Evolutionary conservation across 2,329 filamentous ascomycete species (phyloP), one percentile per base, ranked within the genome.

Genomic region (Capronia coronata): DNA sequence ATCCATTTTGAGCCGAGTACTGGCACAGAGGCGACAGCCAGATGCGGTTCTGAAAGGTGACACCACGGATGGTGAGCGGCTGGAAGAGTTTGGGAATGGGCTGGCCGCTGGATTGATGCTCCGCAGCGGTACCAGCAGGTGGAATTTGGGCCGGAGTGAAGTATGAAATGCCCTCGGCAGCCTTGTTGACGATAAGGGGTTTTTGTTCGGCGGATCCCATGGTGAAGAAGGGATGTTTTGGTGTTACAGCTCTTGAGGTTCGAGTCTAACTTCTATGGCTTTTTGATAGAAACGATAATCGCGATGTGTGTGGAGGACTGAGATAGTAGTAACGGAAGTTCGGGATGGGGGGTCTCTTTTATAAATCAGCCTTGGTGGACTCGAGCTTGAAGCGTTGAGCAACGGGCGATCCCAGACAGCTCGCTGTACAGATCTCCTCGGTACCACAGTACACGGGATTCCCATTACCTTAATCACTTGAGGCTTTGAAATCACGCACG

Each of bases 11-110:
- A 11, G 81, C 78, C 5, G 75, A 79, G 67, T 86, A 86, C 64
- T 85, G 82, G 65, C 82, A 85, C 2, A 84, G 68, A 0, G 81
- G 81, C 1, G 78, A 75, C 9, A 83, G 69, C 58, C 79, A 76
- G 56, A 84, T 80, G 57, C 82, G 78, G 65, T 84, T 86, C 56
- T 81, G 81, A n/a, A 86, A 71, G 0, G 76, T 79, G n/a, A 81
- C 56, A 10, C 62, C 64, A 14, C 70, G 64, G 49, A 72, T 65
- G 2, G 57, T 68, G 18, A 72, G 58, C 1, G 68, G 70, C 11
- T 63, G 61, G 61, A 72, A 73, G 38, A 72, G 61, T 49, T 76
- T 78, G 1, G 76, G 74, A 5, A 80, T 71, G 9, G 73, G 65
- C 29, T 69, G 68, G 48, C 71, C 71, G 57, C 73, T 69, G 49